Percentiles rank a stretch among this genome's conserved stretches.
These are phyloP conservation scores for Quercus tomentella DNA, from an alignment of 331 rosid genomes.

Conservation along the genomic window DNA sequence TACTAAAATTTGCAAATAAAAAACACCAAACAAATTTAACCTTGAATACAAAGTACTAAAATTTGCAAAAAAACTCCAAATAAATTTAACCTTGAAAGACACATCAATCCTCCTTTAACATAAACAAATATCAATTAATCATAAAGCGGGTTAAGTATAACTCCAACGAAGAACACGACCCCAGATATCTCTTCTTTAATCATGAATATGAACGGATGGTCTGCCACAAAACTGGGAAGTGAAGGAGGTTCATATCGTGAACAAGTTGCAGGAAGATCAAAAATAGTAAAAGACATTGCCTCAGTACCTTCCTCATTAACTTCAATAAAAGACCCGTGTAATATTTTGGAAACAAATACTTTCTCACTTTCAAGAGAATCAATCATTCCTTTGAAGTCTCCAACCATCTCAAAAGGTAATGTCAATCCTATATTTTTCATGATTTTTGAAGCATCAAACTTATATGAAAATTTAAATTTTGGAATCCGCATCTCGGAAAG, in stretches of 20 bases:
- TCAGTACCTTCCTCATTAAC: slow-evolving; percentile 22
- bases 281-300: background rate
- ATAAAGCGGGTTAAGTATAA: background rate
- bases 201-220: slow-evolving; percentile 18
- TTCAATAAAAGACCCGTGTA: slow-evolving; percentile 12
- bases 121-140: no score
- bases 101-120: no score
- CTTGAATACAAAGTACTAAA: no score
- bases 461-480: slow-evolving; percentile 21
- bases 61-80: no score
- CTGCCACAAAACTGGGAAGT: slow-evolving; percentile 4
- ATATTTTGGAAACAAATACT: slow-evolving; percentile 1
- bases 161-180: background rate
- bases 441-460: slow-evolving; percentile 5
- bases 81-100: no score
- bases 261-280: no score
- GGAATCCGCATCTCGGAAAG: slow-evolving; percentile 19
- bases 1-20: no score
- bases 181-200: slow-evolving; percentile 8
- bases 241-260: no score
- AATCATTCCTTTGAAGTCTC: slow-evolving; percentile 11
- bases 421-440: slow-evolving; percentile 9
- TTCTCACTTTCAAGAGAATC: background rate
- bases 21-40: no score
- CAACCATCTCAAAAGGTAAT: background rate